Evolutionary conservation across 2,329 filamentous ascomycete genomes (phyloP).

Genomic region (Fusarium pseudonygamai): DNA sequence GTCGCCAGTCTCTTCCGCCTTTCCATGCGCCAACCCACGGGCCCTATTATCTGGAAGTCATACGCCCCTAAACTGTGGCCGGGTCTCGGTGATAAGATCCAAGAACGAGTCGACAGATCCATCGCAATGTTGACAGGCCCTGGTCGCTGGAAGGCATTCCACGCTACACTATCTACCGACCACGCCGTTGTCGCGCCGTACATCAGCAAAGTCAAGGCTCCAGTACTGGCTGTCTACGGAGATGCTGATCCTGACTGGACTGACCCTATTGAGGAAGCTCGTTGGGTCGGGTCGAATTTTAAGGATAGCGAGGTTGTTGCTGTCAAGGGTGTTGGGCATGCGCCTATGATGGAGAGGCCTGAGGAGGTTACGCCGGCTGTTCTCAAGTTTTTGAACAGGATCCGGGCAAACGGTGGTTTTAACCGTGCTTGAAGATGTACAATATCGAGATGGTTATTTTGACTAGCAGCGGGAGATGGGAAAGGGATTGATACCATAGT

Average conservation of each 20-base stretch:
- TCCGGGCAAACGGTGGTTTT: neutral
- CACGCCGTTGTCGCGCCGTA: constrained; percentile 12
- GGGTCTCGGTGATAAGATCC: constrained; percentile 11
- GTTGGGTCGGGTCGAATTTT: constrained; percentile 25
- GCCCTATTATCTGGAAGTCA: constrained; percentile 15
- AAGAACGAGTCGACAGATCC: constrained; percentile 14
- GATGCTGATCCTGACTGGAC: constrained; percentile 29
- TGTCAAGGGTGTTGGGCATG: constrained; percentile 20
- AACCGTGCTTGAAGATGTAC: neutral
- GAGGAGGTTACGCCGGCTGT: constrained; percentile 7
- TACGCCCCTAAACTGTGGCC: constrained; percentile 26
- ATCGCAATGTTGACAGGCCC: constrained; percentile 13
- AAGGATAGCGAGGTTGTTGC: neutral
- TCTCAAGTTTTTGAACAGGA: constrained; percentile 8
- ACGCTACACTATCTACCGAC: constrained; percentile 21
- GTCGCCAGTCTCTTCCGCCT: constrained; percentile 4
- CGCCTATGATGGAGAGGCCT: constrained; percentile 19
- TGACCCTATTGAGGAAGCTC: constrained; percentile 21
- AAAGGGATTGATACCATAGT: neutral
- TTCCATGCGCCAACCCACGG: neutral
- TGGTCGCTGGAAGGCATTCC: constrained; percentile 27
- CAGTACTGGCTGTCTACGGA: constrained; percentile 26
- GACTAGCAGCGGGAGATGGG: too few relatives aligned
- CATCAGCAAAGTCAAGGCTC: constrained; percentile 19
- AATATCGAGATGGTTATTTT: neutral